Evolutionary conservation across 768 basidiomycete species (phyloP), one percentile per base, ranked within the genome.

Genomic region (Chiua virens): DNA sequence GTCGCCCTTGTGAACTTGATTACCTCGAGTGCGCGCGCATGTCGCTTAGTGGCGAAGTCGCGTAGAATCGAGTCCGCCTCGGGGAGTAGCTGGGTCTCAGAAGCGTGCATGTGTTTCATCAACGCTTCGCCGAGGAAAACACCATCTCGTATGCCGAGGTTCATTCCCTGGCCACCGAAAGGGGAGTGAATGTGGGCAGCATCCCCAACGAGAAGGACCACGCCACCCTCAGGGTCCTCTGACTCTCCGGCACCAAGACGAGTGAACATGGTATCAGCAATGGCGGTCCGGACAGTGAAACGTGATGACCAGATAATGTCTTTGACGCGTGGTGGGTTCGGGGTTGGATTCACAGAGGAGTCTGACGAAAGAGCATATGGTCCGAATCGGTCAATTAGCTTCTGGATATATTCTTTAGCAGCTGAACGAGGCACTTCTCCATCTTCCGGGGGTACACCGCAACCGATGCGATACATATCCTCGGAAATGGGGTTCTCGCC

Each of bases 121-220:
- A 83, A 57, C 0, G 63, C 70, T 15, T 75, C 70, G 4, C 74
- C 79, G 11, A 82, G 67, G 41, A 71, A 67, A 14, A 80, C 55
- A 1, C 76, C 79, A 50, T 82, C 81, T 10, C 81, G 74, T 20
- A 83, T 60, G 10, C 80, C 80, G 21, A 82, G 73, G 53, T 81
- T 81, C 80, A 83, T 79, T 7, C 81, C 81, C 54, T 82, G 81
- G 0, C 81, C 81, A 4, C 81, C 80, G 3, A 73, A 70, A 5
- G 81, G 80, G 2, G 81, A 77, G 46, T 81, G 81, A 42, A 80
- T 75, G 20, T 78, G 72, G 18, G 79, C 81, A 1, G 80, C 79
- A 56, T 79, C 77, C 1, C 76, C 77, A 1, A 76, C 44, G 40
- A 79, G 59, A 32, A 69, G 11, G 42, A 69, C 48, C 1, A 18